A percentile compares a stretch with the other conserved stretches of the same genome.
Conservation (phyloP, 768 basidiomycete genomes). For the Trametes cubensis region DNA sequence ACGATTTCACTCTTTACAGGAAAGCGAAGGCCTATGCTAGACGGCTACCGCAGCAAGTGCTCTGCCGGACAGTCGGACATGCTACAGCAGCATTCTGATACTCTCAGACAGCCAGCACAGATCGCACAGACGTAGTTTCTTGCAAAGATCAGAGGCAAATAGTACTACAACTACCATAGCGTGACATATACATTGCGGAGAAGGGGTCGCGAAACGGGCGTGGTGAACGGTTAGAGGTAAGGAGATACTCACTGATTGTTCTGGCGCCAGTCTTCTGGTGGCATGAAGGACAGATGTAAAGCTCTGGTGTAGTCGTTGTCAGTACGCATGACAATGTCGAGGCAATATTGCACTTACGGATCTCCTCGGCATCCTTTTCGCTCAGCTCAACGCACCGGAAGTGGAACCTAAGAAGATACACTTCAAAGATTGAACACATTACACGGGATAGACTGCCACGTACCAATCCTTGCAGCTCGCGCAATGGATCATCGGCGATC, state of each 20-base stretch:
- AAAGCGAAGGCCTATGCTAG: constrained; percentile 7
- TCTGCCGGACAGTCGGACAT: neutral
- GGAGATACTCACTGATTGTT: constrained; percentile 76
- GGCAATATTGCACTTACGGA: constrained; percentile 56
- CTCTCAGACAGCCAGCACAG: neutral
- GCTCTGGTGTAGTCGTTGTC: constrained; percentile 42
- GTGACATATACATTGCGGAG: constrained; percentile 32
- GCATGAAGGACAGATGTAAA: constrained; percentile 62
- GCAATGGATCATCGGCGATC: constrained; percentile 80
- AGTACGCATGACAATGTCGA: neutral
- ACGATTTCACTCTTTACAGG: constrained; percentile 3
- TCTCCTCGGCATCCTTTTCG: constrained; percentile 70
- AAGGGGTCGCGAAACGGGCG: constrained; percentile 18
- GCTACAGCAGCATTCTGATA: neutral
- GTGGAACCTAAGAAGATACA: constrained; percentile 63
- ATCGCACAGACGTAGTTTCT: neutral
- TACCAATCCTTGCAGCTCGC: constrained; percentile 74
- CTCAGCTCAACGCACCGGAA: constrained; percentile 72
- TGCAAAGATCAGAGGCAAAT: neutral
- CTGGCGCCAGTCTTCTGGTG: constrained; percentile 60
- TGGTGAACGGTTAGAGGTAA: constrained; percentile 3
- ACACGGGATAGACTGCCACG: constrained; percentile 23
- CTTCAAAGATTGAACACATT: neutral
- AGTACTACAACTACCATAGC: constrained; percentile 22
- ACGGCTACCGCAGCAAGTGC: constrained; percentile 1